Percentiles rank a stretch among this genome's conserved stretches.
phyloP scores from a whole-genome alignment of 1,139 yeast genomes.

The Diutina sp. region DNA sequence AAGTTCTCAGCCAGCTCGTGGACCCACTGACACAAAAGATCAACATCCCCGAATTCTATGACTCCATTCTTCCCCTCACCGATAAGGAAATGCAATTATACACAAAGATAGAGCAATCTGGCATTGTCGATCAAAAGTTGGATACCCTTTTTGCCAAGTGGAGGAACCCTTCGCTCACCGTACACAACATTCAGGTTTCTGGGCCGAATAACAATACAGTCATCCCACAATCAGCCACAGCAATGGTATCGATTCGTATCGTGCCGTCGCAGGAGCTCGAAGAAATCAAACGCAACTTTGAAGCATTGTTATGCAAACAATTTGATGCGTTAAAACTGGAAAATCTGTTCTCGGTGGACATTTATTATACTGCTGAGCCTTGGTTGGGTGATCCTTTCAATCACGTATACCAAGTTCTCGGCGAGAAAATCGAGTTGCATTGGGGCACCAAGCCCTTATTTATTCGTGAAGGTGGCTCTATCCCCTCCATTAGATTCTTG shows the following conservation, averaged over 20 bases:
- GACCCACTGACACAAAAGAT: constrained; percentile 43
- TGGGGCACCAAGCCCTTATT: constrained; percentile 68
- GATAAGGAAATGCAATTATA: constrained; percentile 46
- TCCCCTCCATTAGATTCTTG: constrained; percentile 77
- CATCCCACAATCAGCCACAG: constrained; percentile 70
- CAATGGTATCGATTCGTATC: constrained; percentile 69
- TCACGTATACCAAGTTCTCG: constrained; percentile 54
- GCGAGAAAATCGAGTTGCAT: constrained; percentile 42
- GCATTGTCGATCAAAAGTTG: constrained; percentile 19
- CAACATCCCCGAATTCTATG: constrained; percentile 57
- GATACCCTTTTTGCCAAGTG: constrained; percentile 68
- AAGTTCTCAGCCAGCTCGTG: constrained; percentile 51
- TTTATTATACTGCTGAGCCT: constrained; percentile 83
- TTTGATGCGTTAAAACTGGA: constrained; percentile 40
- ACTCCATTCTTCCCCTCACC: constrained; percentile 44
- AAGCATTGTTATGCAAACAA: constrained; percentile 27
- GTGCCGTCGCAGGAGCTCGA: constrained; percentile 79
- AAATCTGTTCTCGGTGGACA: constrained; percentile 45
- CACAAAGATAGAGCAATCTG: constrained; percentile 39
- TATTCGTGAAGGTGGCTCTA: constrained; percentile 93
- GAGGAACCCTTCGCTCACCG: constrained; percentile 82
- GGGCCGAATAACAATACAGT: constrained; percentile 89
- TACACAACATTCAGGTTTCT: constrained; percentile 77
- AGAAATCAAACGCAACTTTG: constrained; percentile 39
- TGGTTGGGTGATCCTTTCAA: constrained; percentile 88